Conservation (phyloP, 495 filamentous ascomycete species). For the Parathielavia hyrcaniae region DNA sequence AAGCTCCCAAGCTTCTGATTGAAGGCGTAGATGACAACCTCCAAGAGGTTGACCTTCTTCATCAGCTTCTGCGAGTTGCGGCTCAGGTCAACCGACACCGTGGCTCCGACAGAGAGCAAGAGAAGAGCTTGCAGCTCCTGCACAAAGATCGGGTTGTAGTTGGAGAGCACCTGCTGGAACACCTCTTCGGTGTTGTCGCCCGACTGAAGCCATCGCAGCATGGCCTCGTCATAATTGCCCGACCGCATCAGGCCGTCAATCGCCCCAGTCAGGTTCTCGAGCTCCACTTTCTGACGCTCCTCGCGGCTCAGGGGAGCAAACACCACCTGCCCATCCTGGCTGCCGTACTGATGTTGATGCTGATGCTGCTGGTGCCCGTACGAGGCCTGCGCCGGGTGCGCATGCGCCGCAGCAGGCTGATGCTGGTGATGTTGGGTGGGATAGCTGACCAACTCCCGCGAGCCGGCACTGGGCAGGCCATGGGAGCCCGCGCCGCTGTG, state of each 20-base stretch:
- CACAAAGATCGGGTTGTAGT: constrained; percentile 65
- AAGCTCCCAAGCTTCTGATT: constrained; percentile 37
- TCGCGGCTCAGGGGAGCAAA: constrained; percentile 34
- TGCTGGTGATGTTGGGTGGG: constrained; percentile 21
- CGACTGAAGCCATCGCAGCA: constrained; percentile 78
- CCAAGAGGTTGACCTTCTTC: constrained; percentile 71
- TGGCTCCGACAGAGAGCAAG: constrained; percentile 74
- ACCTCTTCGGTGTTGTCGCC: constrained; percentile 62
- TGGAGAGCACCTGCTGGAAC: constrained; percentile 74
- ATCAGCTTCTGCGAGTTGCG: constrained; percentile 41
- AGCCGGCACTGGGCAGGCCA: constrained; percentile 12
- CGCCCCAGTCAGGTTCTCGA: constrained; percentile 58
- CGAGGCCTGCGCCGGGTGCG: constrained; percentile 29
- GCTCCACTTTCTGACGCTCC: constrained; percentile 46
- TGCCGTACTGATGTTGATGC: constrained; percentile 21
- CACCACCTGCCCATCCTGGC: constrained; percentile 31
- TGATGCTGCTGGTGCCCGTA: constrained; percentile 18
- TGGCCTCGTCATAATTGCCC: constrained; percentile 62
- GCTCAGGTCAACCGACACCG: constrained; percentile 64
- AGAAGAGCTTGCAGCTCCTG: constrained; percentile 67
- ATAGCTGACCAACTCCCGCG: constrained; percentile 28
- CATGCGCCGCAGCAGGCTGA: constrained; percentile 21
- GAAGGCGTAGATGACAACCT: constrained; percentile 56
- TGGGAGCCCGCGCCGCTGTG: constrained; percentile 25
- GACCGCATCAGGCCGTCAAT: constrained; percentile 60